phyloP scores from a whole-genome alignment of 1,139 yeast species.

The Candida pseudocylindracea region DNA sequence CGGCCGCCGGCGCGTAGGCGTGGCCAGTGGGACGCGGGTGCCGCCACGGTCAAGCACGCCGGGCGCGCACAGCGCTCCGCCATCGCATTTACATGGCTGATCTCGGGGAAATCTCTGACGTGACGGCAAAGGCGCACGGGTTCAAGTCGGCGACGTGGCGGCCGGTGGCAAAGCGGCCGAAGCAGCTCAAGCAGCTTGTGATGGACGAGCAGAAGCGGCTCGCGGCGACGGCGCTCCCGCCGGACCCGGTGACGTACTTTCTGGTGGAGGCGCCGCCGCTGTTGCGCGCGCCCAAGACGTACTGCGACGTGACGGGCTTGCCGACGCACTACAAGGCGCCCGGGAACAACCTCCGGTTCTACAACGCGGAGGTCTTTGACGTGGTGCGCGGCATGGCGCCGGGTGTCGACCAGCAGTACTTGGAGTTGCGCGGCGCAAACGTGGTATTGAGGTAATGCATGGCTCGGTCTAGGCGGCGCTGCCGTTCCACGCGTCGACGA shows the following conservation, averaged over 20 bases:
- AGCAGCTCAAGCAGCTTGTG: constrained; percentile 53
- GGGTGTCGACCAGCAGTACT: constrained; percentile 84
- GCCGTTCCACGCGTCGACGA: constrained; percentile 14
- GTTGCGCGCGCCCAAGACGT: constrained; percentile 54
- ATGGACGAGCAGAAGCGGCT: constrained; percentile 58
- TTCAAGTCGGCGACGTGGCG: constrained; percentile 26
- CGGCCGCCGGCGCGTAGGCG: no score
- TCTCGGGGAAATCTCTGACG: constrained; percentile 11
- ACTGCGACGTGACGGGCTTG: constrained; percentile 88
- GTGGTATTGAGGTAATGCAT: constrained; percentile 36
- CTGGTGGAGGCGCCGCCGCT: constrained; percentile 79
- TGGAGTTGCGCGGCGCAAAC: constrained; percentile 74
- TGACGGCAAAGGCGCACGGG: constrained; percentile 18
- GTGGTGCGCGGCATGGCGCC: constrained; percentile 65
- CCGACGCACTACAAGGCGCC: constrained; percentile 63
- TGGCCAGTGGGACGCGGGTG: no score
- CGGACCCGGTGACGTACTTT: constrained; percentile 32
- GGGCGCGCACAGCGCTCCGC: no score
- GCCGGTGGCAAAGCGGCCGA: constrained; percentile 29
- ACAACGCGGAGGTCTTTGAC: constrained; percentile 66
- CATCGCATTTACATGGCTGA: no score
- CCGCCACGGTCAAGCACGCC: no score
- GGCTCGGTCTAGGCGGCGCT: neutral
- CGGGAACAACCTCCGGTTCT: constrained; percentile 52
- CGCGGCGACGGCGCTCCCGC: constrained; percentile 16